Evolutionary conservation across 345 rosid species (phyloP), one percentile per base, ranked within the genome.

Genomic region (Psidium guajava): DNA sequence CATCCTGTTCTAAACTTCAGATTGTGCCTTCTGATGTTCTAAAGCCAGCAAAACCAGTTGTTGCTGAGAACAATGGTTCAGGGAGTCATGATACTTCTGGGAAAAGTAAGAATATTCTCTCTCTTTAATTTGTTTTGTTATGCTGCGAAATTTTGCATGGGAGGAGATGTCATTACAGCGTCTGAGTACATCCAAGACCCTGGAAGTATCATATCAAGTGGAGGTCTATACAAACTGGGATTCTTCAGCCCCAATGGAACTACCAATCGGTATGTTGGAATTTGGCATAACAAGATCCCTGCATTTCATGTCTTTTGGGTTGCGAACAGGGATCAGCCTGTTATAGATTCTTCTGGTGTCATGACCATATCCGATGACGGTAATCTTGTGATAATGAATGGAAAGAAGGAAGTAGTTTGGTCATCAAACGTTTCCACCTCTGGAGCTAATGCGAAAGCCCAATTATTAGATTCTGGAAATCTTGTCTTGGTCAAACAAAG

Each of bases 191-290:
- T 92, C 88, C 89, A 82, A 77, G 93, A 93, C n/a, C 82, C 93
- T 49, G 87, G 87, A 57, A 61, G 86, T 80, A 90, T 92, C 47
- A 84, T 82, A 74, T 91, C 91, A 85, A 87, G 83, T 64, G 83
- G 12, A 25, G 86, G 91, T 2, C 14, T 82, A 50, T 91, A 90
- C 89, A 87, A 87, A 80, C 77, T 93, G 50, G 96, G 96, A 49
- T 92, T 93, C 91, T 93, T 93, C 84, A 92, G 89, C 86, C 96
- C 93, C 21, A 87, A 49, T 5, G 89, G 88, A 84, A 88, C 93
- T 51, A 86, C 86, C 25, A 13, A 86, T 83, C 86, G 91, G 47
- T 94, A 91, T 69, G 93, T 87, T 20, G 96, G 96, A 54, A 90
- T 94, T 25, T 93, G 94, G 96, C 92, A 87, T 77, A 90, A 87